Conservation (phyloP, 2,329 filamentous ascomycete genomes). For the Alternaria gansuensis region DNA sequence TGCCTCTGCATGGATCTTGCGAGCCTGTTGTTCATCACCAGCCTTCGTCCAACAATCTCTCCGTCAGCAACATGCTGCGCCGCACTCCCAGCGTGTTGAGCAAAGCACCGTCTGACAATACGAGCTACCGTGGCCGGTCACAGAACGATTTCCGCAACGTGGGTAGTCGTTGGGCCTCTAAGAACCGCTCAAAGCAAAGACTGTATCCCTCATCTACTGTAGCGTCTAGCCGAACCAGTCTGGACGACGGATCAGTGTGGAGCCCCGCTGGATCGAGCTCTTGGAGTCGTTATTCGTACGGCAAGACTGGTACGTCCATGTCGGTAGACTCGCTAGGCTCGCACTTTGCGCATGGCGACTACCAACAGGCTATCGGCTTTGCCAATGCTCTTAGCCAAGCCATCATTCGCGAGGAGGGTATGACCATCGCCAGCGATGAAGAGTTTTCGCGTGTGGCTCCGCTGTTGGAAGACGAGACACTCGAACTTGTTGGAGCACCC, state of each 20-base stretch:
- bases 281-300: constrained; percentile 93
- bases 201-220: constrained; percentile 80
- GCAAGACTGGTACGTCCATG: constrained; percentile 88
- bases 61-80: constrained; percentile 76
- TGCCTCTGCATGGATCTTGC: constrained; percentile 81
- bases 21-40: constrained; percentile 61
- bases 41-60: constrained; percentile 66
- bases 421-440: constrained; percentile 63
- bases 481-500: constrained; percentile 91
- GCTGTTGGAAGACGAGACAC: constrained; percentile 87
- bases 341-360: constrained; percentile 77
- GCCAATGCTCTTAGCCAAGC: constrained; percentile 96
- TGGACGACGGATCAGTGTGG: constrained; percentile 93
- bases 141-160: constrained; percentile 68
- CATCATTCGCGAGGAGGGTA: constrained; percentile 88
- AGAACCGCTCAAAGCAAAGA: constrained; percentile 82
- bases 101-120: constrained; percentile 87
- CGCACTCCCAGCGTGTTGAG: constrained; percentile 90
- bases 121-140: constrained; percentile 75
- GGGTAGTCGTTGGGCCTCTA: constrained; percentile 80
- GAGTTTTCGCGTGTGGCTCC: constrained; percentile 68
- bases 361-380: constrained; percentile 96
- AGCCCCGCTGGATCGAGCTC: constrained; percentile 91
- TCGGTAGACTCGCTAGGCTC: constrained; percentile 91
- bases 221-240: constrained; percentile 89